Conservation (phyloP, 176 grass and related monocot genomes). For the Saccharum officinarum region DNA sequence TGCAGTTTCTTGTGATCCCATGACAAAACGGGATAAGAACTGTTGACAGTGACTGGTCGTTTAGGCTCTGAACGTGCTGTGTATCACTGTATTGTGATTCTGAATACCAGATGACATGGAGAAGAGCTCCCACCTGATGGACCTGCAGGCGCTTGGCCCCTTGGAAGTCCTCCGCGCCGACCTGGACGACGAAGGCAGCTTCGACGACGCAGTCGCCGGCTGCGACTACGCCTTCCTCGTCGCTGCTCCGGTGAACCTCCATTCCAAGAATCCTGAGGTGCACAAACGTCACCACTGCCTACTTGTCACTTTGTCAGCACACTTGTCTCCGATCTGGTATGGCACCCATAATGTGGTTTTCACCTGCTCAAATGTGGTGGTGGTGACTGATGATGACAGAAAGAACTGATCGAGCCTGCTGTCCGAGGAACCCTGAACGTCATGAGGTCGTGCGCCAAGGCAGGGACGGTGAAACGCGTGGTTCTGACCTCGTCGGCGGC, state of each 20-base stretch:
- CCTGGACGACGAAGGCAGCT: not conserved
- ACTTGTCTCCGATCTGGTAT: too few relatives aligned
- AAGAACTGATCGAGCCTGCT: conserved; percentile 46
- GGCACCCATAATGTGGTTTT: too few relatives aligned
- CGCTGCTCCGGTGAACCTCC: not conserved
- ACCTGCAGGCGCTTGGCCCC: not conserved
- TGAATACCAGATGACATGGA: not conserved
- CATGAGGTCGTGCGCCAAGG: conserved; percentile 52
- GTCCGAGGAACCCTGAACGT: conserved; percentile 47
- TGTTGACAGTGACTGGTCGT: too few relatives aligned
- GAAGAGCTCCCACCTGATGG: conserved; percentile 19
- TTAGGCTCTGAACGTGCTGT: too few relatives aligned
- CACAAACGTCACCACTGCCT: too few relatives aligned
- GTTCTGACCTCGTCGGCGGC: conserved; percentile 49
- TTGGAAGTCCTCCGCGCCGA: not conserved
- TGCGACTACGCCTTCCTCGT: conserved; percentile 14
- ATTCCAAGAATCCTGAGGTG: too few relatives aligned
- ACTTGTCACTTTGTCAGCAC: too few relatives aligned
- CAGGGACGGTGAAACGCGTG: conserved; percentile 48
- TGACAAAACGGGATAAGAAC: too few relatives aligned
- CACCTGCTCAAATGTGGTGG: too few relatives aligned
- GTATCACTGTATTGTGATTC: too few relatives aligned
- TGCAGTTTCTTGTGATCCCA: too few relatives aligned
- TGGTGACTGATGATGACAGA: not conserved
- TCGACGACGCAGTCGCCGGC: not conserved